Conservation (phyloP, 202 grass and related monocot species). For the Zizania palustris region DNA sequence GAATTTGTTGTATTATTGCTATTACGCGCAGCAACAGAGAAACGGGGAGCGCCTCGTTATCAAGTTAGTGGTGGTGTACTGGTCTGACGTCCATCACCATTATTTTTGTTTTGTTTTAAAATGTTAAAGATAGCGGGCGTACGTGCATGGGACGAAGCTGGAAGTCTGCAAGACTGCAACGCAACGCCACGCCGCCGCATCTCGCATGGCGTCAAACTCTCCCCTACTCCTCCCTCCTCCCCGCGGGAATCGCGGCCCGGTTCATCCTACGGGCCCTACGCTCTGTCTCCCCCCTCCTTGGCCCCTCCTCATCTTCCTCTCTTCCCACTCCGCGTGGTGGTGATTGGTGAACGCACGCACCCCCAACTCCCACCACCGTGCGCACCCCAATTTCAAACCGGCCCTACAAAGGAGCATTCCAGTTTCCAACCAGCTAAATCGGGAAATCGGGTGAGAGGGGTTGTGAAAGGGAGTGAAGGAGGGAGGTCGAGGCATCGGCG, state of each 20-base stretch:
- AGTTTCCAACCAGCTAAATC: slow-evolving; percentile 45
- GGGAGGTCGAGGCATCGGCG: background rate
- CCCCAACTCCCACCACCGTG: background rate
- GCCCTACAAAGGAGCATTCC: too few species aligned
- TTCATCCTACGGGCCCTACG: slow-evolving; percentile 37
- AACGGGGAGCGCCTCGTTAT: too few species aligned
- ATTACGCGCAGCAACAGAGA: too few species aligned
- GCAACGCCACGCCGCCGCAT: background rate
- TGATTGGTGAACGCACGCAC: background rate
- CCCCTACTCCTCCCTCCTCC: background rate
- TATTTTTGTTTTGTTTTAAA: too few species aligned
- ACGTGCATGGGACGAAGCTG: slow-evolving; percentile 32
- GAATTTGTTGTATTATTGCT: too few species aligned
- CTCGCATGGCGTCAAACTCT: background rate
- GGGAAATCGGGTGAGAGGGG: slow-evolving; percentile 36
- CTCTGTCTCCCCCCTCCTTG: background rate
- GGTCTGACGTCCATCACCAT: too few species aligned
- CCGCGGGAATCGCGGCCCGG: slow-evolving; percentile 38
- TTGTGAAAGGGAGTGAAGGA: background rate
- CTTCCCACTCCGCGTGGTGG: background rate
- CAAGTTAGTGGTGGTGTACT: too few species aligned
- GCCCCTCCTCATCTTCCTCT: background rate
- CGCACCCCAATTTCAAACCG: too few species aligned
- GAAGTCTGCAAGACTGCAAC: background rate
- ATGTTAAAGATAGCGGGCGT: too few species aligned